Base-by-base conservation (phyloP, 352 stramenopile species). In the Thalassiosira livingstoniorum region DNA sequence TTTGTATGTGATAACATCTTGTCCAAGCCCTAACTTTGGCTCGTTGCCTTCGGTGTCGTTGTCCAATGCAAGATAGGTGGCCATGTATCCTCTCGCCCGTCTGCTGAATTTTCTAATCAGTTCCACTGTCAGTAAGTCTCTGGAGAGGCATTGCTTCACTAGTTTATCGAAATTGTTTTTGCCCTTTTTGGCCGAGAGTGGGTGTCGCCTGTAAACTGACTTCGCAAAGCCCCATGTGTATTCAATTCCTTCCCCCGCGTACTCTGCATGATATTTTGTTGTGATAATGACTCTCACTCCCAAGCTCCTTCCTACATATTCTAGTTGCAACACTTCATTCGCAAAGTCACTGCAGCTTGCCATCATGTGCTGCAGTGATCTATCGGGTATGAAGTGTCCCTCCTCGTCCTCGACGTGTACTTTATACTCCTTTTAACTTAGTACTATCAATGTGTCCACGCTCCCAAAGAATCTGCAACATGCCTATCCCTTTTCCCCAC, bases 241-340 rank as follows among this genome's bases (percentile, higher is more conserved):
- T 31, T 74, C 65, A 21, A 74, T n/a, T n/a, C 25, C 47, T 21
- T 74, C 64, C 3, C 64, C 64, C 27, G 64, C 64, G 25, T 62
- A 73, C 23, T 73, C 64, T 18, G 64, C 64, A 62, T 74, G 65
- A 23, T 34, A 69, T 54, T 69, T 69, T 21, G 61, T 69, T n/a
- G 61, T 69, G 18, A 69, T 69, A 15, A 69, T 23, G 3, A 34
- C 61, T 25, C 23, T 27, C 18, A 27, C 61, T 2, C 61, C 61
- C 23, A 69, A 32, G 55, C 61, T 32, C 55, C 55, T n/a, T 35
- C n/a, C n/a, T 31, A 69, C n/a, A 4, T 32, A 69, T 31, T 23
- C 61, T 37, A 63, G 39, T 15, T 47, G 39, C 39, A 15, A 47
- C 15, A 47, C 39, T 47, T 47, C 39, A 47, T 47, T 47, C 15